phyloP scores from a whole-genome alignment of 352 stramenopile species.

The Phytophthora pistaciae region DNA sequence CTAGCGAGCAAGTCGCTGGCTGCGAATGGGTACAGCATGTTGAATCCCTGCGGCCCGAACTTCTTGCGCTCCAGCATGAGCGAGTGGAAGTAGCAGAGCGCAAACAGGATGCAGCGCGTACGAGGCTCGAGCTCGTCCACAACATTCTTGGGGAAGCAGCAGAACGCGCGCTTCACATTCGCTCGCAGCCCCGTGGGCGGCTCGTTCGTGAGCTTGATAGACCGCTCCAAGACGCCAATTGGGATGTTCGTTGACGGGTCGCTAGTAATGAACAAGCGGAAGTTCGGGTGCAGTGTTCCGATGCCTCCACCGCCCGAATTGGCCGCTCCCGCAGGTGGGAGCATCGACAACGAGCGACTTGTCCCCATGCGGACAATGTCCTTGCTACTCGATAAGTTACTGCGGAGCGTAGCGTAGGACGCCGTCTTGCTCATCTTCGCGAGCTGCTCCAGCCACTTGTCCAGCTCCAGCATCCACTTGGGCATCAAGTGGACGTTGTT shows the following conservation, averaged over 20 bases:
- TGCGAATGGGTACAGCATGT: conserved; percentile 93
- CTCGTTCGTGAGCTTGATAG: conserved; percentile 92
- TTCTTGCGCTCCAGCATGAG: conserved; percentile 94
- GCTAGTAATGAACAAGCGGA: conserved; percentile 92
- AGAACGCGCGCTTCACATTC: conserved; percentile 90
- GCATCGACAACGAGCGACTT: conserved; percentile 29
- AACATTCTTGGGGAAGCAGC: conserved; percentile 72
- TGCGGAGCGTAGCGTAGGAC: conserved; percentile 45
- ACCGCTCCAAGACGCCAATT: conserved; percentile 90
- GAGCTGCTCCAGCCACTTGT: conserved; percentile 93
- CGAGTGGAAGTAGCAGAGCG: conserved; percentile 94
- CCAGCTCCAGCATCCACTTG: conserved; percentile 93
- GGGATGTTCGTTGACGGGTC: conserved; percentile 88
- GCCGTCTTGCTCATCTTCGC: conserved; percentile 64
- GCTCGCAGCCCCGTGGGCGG: conserved; percentile 88
- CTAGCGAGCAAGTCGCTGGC: conserved; percentile 87
- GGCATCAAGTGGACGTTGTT: conserved; percentile 97
- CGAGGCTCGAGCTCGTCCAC: conserved; percentile 89
- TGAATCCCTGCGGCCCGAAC: conserved; percentile 92
- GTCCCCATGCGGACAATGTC: conserved; percentile 30
- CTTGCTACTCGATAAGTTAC: conserved; percentile 33
- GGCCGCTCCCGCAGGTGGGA: conserved; percentile 1
- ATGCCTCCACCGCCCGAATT: conserved; percentile 12
- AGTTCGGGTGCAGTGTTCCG: conserved; percentile 72
- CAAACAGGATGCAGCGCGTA: conserved; percentile 91